These are phyloP conservation scores for Arxiozyma heterogenica DNA, from an alignment of 1,139 yeast genomes.

Conservation along the genomic window DNA sequence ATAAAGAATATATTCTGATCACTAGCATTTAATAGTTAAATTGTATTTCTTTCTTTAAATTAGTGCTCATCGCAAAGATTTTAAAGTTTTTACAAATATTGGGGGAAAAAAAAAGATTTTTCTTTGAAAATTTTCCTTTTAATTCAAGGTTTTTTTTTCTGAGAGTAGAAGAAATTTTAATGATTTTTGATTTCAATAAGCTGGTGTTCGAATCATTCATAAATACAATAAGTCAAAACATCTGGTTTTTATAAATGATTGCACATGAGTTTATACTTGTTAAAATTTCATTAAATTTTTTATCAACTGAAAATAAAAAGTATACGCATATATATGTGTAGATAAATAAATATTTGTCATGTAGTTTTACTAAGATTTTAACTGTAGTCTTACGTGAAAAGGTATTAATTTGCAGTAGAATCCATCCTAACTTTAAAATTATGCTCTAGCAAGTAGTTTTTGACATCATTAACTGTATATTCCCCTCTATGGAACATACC, in stretches of 20 bases:
- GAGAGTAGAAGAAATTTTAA: not conserved
- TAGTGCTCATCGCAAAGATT: constrained; percentile 11
- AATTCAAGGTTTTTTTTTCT: not conserved
- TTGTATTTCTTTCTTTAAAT: not conserved
- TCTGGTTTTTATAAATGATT: too few relatives aligned
- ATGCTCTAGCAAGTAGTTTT: constrained; percentile 45
- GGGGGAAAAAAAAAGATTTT: not conserved
- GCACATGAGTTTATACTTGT: too few relatives aligned
- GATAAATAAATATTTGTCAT: not conserved
- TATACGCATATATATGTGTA: too few relatives aligned
- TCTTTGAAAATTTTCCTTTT: not conserved
- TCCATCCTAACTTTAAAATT: constrained; percentile 49
- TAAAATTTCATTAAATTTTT: too few relatives aligned
- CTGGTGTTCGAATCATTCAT: not conserved
- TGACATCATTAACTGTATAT: constrained; percentile 77
- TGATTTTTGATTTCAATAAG: not conserved
- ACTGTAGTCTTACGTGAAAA: not conserved
- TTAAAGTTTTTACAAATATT: constrained; percentile 1
- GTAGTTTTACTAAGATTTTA: not conserved
- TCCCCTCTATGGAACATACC: constrained; percentile 96
- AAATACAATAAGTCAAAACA: too few relatives aligned
- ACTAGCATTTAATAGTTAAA: not conserved
- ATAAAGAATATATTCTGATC: not conserved
- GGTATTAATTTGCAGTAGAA: constrained; percentile 1
- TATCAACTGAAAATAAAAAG: not conserved